A percentile compares a stretch with the other conserved stretches of the same genome.
phyloP scores from a whole-genome alignment of 208 protist genomes.

The Trypanosoma cruzi region DNA sequence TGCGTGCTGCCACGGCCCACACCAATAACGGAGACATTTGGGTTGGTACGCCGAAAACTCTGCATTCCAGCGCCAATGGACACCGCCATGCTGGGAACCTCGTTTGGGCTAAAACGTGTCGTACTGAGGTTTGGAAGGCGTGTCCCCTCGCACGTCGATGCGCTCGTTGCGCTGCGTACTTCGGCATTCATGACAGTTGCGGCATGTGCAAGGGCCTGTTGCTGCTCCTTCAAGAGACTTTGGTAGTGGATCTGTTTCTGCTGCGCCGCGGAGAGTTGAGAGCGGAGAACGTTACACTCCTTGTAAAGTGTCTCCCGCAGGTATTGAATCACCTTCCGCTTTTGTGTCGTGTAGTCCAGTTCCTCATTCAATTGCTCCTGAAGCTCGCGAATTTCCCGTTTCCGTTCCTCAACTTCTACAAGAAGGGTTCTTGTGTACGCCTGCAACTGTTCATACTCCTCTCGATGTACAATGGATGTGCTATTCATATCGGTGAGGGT shows the following conservation, averaged over 20 bases:
- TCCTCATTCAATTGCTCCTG: slow-evolving; percentile 57
- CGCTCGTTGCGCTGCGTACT: background rate
- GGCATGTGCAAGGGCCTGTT: slow-evolving; percentile 21
- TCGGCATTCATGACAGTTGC: slow-evolving; percentile 9
- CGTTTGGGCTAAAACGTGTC: background rate
- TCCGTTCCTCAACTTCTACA: slow-evolving; percentile 57
- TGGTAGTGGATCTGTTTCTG: slow-evolving; percentile 33
- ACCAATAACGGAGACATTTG: slow-evolving; percentile 7
- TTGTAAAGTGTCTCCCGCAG: slow-evolving; percentile 80
- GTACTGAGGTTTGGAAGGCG: slow-evolving; percentile 3
- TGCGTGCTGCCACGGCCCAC: background rate
- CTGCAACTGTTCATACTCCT: slow-evolving; percentile 51
- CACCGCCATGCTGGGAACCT: slow-evolving; percentile 10
- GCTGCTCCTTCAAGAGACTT: slow-evolving; percentile 31
- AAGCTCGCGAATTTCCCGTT: slow-evolving; percentile 35
- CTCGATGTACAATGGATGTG: slow-evolving; percentile 44
- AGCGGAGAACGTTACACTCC: slow-evolving; percentile 80
- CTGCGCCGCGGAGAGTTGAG: slow-evolving; percentile 63
- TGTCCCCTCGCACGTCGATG: background rate
- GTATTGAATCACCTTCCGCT: slow-evolving; percentile 72
- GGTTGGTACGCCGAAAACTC: background rate
- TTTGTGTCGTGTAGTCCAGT: slow-evolving; percentile 51
- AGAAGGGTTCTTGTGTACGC: slow-evolving; percentile 39
- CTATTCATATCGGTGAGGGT: slow-evolving; percentile 76
- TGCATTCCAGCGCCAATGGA: background rate